Evolutionary conservation across 495 filamentous ascomycete genomes (phyloP).

Genomic region (Hypoxylon crocopeplum): DNA sequence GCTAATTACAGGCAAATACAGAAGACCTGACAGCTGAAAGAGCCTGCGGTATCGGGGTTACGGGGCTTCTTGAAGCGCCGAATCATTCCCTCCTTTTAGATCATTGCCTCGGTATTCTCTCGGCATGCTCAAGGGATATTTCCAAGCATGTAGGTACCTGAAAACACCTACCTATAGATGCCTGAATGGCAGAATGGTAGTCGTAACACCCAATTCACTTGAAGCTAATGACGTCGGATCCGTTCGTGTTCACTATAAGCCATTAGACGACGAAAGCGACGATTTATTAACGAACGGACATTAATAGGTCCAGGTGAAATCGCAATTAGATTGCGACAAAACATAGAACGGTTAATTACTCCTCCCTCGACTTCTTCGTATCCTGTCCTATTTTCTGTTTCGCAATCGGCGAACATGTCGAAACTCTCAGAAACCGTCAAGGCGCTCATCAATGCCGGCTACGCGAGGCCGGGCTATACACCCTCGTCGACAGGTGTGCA

Average conservation of each 20-base stretch:
- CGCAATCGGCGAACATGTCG: slow-evolving; percentile 57
- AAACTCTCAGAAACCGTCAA: slow-evolving; percentile 73
- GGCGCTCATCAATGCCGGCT: slow-evolving; percentile 71
- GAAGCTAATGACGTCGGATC: slow-evolving; percentile 19
- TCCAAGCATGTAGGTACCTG: background rate
- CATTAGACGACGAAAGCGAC: slow-evolving; percentile 5
- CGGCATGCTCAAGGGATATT: too few relatives aligned
- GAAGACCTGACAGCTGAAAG: too few relatives aligned
- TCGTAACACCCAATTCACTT: too few relatives aligned
- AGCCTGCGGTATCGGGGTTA: too few relatives aligned
- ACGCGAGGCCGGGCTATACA: slow-evolving; percentile 69
- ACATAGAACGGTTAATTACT: too few relatives aligned
- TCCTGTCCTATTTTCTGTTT: background rate
- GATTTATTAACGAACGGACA: slow-evolving; percentile 4
- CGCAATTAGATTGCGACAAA: too few relatives aligned
- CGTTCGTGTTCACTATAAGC: slow-evolving; percentile 1
- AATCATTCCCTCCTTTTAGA: too few relatives aligned
- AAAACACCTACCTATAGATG: too few relatives aligned
- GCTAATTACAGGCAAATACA: too few relatives aligned
- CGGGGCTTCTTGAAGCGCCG: too few relatives aligned
- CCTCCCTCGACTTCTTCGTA: background rate
- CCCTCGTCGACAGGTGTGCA: slow-evolving; percentile 61
- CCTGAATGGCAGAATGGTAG: too few relatives aligned
- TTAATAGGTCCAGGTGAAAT: too few relatives aligned
- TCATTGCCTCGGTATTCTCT: slow-evolving; percentile 28